A percentile compares a stretch with the other conserved stretches of the same genome.
Conservation (phyloP, 768 basidiomycete species). For the Amanita molliuscula region DNA sequence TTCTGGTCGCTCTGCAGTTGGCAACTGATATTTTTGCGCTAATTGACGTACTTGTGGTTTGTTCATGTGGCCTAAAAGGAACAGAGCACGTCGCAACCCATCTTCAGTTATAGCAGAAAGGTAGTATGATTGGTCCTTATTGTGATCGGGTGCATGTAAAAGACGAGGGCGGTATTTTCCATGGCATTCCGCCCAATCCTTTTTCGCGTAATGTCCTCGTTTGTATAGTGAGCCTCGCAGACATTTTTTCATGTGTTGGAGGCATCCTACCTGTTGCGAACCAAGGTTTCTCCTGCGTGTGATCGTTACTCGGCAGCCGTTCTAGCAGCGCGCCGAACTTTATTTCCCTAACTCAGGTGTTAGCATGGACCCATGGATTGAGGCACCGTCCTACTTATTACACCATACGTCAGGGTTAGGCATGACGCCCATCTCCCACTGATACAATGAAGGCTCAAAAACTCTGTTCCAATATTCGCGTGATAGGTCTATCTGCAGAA, state of each 20-base stretch:
- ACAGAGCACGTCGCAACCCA: conserved; percentile 56
- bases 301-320: conserved; percentile 29
- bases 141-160: conserved; percentile 40
- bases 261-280: conserved; percentile 63
- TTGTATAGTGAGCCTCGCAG: background rate
- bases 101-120: conserved; percentile 66
- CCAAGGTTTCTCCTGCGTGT: conserved; percentile 36
- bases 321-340: conserved; percentile 84
- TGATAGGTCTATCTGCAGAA: conserved; percentile 68
- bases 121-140: conserved; percentile 92
- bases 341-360: conserved; percentile 49
- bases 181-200: conserved; percentile 32
- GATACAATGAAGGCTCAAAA: conserved; percentile 73
- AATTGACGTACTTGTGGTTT: conserved; percentile 70
- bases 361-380: background rate
- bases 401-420: conserved; percentile 94
- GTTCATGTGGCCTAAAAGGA: conserved; percentile 59
- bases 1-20: conserved; percentile 69
- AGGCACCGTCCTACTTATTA: conserved; percentile 47
- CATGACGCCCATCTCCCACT: conserved; percentile 72
- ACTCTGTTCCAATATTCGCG: conserved; percentile 87
- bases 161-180: conserved; percentile 35
- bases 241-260: background rate
- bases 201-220: conserved; percentile 80
- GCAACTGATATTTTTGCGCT: conserved; percentile 50